Evolutionary conservation across 1,139 yeast genomes (phyloP), one percentile per base, ranked within the genome.

Genomic region (Hemisphaericaspora xylanilytica): DNA sequence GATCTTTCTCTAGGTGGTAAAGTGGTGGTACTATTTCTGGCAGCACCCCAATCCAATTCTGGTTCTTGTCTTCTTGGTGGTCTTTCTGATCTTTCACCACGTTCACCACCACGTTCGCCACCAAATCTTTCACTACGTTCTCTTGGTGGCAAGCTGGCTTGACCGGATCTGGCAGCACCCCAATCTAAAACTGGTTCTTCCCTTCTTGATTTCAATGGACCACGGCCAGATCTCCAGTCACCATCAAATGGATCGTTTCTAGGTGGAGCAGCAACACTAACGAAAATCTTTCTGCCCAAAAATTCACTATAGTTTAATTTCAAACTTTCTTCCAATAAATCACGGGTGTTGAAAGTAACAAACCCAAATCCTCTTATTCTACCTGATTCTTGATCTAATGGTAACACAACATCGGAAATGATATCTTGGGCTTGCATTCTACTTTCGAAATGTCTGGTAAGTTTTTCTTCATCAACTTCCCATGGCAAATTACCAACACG

Each of bases 201-300:
- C 50, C 63, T 65, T 66, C 48, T 67, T 66, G 59, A 67, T 55
- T 45, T 72, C 28, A 56, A 42, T 32, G 59, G 52, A 15, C 74
- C 73, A 41, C 70, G 55, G 40, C 63, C 55, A 12, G 65, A 55
- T 55, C 69, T 64, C 76, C 76, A 70, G 56, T 69, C 75, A 50
- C 68, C 61, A 39, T 70, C 75, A 40, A 68, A 67, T 16, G 61
- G 67, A 12, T 29, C 32, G 35, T 71, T 75, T 52, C 71, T 80
- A 52, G 78, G 82, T 46, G 95, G 95, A 43, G 95, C 96, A 37
- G 97, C 97, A 42, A 92, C 97, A 50, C 81, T 79, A 41, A 94
- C 87, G 50, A 80, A 86, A 47, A 88, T 78, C 53, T 80, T 80
- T 67, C 96, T 82, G 40, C 89, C 94, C 44, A 76, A 75, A 55